Base-by-base conservation (phyloP, 441 rosid genomes). In the Gossypium gossypioides region DNA sequence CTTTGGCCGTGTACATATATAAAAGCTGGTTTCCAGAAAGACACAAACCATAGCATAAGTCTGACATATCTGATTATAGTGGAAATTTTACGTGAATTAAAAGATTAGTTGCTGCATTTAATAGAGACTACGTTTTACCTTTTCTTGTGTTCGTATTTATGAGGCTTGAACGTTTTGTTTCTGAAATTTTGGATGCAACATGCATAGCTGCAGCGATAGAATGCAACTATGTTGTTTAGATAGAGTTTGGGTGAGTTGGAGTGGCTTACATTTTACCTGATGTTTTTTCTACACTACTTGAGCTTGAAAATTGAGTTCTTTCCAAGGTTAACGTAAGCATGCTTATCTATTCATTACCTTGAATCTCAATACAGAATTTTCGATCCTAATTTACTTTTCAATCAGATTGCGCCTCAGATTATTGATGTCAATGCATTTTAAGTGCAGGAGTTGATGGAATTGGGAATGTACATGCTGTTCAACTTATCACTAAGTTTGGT, bases 371-470 rank as follows among this genome's bases (percentile, higher is more conserved):
- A 29, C 25, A 3, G 51, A 12, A 5, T 15, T 66, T 48, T 66
- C 70, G 32, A 13, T 24, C 56, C 42, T 51, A 13, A 13, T 66
- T 54, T 10, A 22, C 32, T 54, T 21, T 66, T 29, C n/a, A 46
- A n/a, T 73, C 34, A 25, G 44, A 71, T 21, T 5, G 15, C 48
- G 40, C 34, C 50, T 64, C 7, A 22, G 40, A 54, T 44, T 15
- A 72, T 69, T 74, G 75, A 70, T 12, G 66, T 69, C 68, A 42
- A 57, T 77, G 60, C 51, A 51, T 29, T 77, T 34, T 71, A 40
- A 66, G 12, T 86, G 85, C 90, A 91, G 99, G 97, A 80, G 93
- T 92, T 73, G 87, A 83, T 54, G 97, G 99, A 72, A 89, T 94
- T 52, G 99, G 97, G 72, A 79, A 77, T 60, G 94, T 91, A 66